Base-by-base conservation (phyloP, 164 flowering plant species). In the Buxus sempervirens region DNA sequence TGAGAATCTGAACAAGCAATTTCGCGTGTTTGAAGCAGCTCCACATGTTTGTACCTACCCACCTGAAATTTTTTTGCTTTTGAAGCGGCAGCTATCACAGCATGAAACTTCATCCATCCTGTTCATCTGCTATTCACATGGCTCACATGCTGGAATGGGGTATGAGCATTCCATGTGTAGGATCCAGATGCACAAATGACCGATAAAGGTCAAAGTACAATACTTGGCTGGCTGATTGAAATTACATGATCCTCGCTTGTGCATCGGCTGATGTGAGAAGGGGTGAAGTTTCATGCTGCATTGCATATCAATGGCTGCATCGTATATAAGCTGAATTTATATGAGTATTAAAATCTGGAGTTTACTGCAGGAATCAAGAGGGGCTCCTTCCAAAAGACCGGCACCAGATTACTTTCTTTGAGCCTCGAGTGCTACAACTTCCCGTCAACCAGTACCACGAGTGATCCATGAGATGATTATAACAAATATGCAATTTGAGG, bases 1-100 rank as follows among this genome's bases (percentile, higher is more conserved):
- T 70, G 99, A 88, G 79, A 96, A 90, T 78, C 90, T 93, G 54
- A 86, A 88, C 76, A 85, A 88, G 77, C 77, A 85, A 78, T 93
- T 96, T 60, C 93, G 92, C 19, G 99, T 96, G 54, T 96, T 96
- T 78, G 96, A 96, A 67, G 99, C 98, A 49, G 99, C 99, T 54
- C 97, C 98, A 58, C 97, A 90, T 83, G 99, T 95, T 70, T 63
- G 88, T 82, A 63, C 49, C 58, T 45, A 45, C 38, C 38, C 38
- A 55, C 25, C 26, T 60, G 38, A 64, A 51, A 18, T 67, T 62
- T 61, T 42, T 25, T 1, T 23, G 41, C 15, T 8, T 64, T 58
- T 63, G 2, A 0, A 16, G 49, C 38, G 2, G 58, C 54, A 24
- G 54, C 21, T 25, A 25, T 42, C 20, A 61, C 58, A 49, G 21